Conservation (phyloP, 805 yeast genomes). For the Candida yuanshanica region DNA sequence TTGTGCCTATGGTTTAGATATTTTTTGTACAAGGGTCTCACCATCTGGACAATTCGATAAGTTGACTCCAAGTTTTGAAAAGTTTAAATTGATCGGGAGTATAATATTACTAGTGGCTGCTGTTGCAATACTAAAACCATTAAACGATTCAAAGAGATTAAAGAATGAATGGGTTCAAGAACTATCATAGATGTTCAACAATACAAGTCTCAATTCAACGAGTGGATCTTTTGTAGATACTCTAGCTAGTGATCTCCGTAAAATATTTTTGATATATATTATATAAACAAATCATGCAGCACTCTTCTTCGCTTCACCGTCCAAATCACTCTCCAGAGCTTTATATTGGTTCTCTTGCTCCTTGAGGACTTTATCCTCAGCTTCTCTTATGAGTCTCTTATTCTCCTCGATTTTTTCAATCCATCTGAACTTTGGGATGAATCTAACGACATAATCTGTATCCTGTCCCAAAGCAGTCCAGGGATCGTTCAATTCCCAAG, state of each 20-base stretch:
- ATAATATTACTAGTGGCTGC: conserved; percentile 44
- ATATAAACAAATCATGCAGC: too few relatives aligned
- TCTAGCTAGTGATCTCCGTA: too few relatives aligned
- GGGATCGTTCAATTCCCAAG: conserved; percentile 23
- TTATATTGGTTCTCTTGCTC: not conserved
- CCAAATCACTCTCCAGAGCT: not conserved
- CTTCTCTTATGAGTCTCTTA: conserved; percentile 1
- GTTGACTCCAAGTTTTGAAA: conserved; percentile 63
- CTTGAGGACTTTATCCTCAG: not conserved
- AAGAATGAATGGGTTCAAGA: conserved; percentile 26
- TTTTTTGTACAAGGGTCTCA: conserved; percentile 69
- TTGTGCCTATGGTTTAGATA: conserved; percentile 60
- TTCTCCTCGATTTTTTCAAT: conserved; percentile 6
- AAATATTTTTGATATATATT: too few relatives aligned
- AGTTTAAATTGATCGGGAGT: conserved; percentile 54
- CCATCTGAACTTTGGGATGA: conserved; percentile 21
- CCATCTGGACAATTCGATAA: conserved; percentile 85
- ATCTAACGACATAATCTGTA: conserved; percentile 18
- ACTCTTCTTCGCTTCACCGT: not conserved
- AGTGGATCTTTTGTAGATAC: too few relatives aligned
- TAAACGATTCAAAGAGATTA: conserved; percentile 48
- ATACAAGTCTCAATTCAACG: too few relatives aligned
- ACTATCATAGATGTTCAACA: not conserved
- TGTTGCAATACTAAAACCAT: conserved; percentile 48
- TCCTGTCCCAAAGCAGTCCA: conserved; percentile 20